A percentile compares a stretch with the other conserved stretches of the same genome.
These are phyloP conservation scores for Akanthomyces uredinophilus DNA, from an alignment of 2,329 filamentous ascomycete species.

Conservation along the genomic window DNA sequence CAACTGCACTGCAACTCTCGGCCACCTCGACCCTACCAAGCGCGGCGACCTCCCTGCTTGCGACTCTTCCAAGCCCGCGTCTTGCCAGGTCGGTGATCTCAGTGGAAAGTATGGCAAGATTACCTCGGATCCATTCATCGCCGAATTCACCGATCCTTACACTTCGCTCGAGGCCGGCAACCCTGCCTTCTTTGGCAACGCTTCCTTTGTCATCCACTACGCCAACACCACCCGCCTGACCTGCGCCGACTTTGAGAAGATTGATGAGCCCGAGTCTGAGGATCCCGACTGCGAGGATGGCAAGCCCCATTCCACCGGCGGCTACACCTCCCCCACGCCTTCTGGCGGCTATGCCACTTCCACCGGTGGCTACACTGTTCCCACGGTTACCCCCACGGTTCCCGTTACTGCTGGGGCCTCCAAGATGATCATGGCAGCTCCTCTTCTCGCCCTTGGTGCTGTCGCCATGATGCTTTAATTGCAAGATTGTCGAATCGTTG, in stretches of 20 bases:
- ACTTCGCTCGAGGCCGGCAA: conserved; percentile 47
- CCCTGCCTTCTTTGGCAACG: conserved; percentile 58
- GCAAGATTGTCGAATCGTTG: background rate
- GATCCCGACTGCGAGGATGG: conserved; percentile 12
- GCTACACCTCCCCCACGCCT: conserved; percentile 7
- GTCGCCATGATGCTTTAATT: conserved; percentile 10
- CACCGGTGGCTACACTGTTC: background rate
- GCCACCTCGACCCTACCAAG: conserved; percentile 66
- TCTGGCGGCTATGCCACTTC: background rate
- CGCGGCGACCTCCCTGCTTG: conserved; percentile 60
- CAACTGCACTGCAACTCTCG: conserved; percentile 64
- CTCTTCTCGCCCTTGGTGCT: conserved; percentile 8
- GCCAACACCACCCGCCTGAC: conserved; percentile 59
- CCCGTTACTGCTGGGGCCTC: conserved; percentile 5
- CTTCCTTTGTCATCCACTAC: conserved; percentile 60
- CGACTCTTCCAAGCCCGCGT: conserved; percentile 49
- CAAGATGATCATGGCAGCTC: conserved; percentile 1
- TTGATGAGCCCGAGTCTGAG: background rate
- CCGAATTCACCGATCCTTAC: conserved; percentile 52
- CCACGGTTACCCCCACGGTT: conserved; percentile 6
- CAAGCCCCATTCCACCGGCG: conserved; percentile 7
- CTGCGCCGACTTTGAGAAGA: conserved; percentile 55
- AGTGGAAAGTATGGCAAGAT: conserved; percentile 68
- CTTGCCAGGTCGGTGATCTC: conserved; percentile 73
- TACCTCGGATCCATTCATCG: conserved; percentile 42